These are phyloP conservation scores for Trametopsis cervina DNA, from an alignment of 768 basidiomycete genomes.

Conservation along the genomic window DNA sequence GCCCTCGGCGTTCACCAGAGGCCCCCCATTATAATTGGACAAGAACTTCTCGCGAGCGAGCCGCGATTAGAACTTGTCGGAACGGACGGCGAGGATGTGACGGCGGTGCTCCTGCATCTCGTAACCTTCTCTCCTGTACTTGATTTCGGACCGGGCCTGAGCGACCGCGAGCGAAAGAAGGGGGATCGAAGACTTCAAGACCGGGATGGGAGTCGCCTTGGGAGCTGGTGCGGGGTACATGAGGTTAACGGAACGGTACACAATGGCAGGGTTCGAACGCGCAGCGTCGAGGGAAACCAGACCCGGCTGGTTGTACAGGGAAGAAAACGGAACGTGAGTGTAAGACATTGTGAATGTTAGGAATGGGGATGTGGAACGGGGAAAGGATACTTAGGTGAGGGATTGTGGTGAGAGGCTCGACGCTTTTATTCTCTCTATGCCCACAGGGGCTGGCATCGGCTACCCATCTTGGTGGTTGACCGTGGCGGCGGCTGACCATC, in stretches of 20 bases:
- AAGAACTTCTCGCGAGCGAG: too few species aligned
- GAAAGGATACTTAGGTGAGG: background rate
- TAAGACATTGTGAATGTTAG: conserved; percentile 2
- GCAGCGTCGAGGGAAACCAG: conserved; percentile 1
- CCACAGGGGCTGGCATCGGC: too few species aligned
- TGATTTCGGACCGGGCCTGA: conserved; percentile 6
- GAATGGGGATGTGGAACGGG: background rate
- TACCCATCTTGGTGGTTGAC: too few species aligned
- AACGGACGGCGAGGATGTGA: background rate
- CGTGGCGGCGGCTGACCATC: too few species aligned
- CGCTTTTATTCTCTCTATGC: too few species aligned
- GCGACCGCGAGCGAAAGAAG: conserved; percentile 5
- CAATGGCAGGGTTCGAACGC: background rate
- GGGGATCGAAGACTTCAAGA: background rate
- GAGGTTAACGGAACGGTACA: conserved; percentile 1
- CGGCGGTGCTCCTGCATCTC: conserved; percentile 6
- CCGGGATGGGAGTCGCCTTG: background rate
- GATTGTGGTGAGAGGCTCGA: too few species aligned
- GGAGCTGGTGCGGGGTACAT: background rate
- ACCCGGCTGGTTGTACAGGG: conserved; percentile 30
- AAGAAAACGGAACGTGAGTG: conserved; percentile 20
- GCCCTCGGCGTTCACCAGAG: too few species aligned
- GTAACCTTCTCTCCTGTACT: conserved; percentile 9
- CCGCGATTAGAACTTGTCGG: background rate
- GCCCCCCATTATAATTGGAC: too few species aligned